Evolutionary conservation across 2,329 filamentous ascomycete species (phyloP).

Genomic region (Sporothrix globosa): DNA sequence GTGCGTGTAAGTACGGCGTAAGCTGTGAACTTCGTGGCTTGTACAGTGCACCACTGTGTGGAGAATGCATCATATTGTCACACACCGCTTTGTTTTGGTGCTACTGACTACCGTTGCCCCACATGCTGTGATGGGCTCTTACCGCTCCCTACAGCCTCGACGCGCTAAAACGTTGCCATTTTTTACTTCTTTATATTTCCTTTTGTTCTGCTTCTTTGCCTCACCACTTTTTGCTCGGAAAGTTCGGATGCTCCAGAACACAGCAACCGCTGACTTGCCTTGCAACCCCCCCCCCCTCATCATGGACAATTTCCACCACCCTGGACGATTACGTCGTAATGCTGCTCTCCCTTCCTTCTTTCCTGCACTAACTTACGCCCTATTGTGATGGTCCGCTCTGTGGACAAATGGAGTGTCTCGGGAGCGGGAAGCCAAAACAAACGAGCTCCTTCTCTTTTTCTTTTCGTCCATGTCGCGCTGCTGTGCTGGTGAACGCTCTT

Average conservation of each 20-base stretch:
- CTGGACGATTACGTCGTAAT: constrained; percentile 14
- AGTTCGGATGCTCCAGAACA: constrained; percentile 27
- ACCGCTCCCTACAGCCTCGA: constrained; percentile 7
- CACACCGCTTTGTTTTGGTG: constrained; percentile 22
- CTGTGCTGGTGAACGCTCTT: not conserved
- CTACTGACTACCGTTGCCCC: constrained; percentile 14
- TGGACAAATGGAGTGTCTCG: not conserved
- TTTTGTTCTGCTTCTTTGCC: constrained; percentile 16
- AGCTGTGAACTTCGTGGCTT: not conserved
- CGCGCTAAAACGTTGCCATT: constrained; percentile 16
- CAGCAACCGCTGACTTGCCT: not conserved
- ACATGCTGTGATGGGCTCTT: constrained; percentile 9
- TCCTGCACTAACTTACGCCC: constrained; percentile 6
- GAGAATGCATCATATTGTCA: constrained; percentile 8
- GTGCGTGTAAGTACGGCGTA: no score
- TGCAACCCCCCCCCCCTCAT: not conserved
- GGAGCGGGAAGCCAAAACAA: constrained; percentile 24
- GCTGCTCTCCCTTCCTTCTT: not conserved
- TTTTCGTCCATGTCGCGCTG: not conserved
- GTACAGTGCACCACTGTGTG: constrained; percentile 27
- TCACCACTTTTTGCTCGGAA: constrained; percentile 24
- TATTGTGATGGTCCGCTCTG: constrained; percentile 12
- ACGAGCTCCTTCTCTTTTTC: not conserved
- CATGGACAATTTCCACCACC: not conserved
- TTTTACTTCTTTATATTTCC: not conserved